These are phyloP conservation scores for Hypoxylon sp. DNA, from an alignment of 2,329 filamentous ascomycete species.

Conservation along the genomic window DNA sequence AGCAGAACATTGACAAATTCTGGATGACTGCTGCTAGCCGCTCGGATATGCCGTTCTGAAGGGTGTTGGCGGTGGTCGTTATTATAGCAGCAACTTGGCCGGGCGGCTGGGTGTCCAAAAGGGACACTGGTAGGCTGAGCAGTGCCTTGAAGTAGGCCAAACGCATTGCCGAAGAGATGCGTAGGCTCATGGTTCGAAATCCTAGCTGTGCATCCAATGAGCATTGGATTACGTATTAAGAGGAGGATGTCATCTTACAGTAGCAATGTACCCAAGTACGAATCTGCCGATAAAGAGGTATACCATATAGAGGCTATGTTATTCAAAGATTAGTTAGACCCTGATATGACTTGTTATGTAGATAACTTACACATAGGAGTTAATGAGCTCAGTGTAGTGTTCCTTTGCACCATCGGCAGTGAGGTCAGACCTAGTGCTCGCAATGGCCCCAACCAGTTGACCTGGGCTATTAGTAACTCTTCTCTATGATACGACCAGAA, in stretches of 20 bases:
- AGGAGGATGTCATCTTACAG: constrained; percentile 54
- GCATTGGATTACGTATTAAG: background rate
- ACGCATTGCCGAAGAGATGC: constrained; percentile 70
- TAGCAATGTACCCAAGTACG: constrained; percentile 70
- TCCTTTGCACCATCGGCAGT: constrained; percentile 40
- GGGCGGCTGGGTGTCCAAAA: constrained; percentile 73
- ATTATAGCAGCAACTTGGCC: constrained; percentile 72
- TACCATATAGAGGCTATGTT: constrained; percentile 72
- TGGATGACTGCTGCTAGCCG: constrained; percentile 71
- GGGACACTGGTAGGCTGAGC: constrained; percentile 73
- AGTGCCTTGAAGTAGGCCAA: constrained; percentile 74
- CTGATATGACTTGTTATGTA: background rate
- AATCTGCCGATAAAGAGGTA: constrained; percentile 78
- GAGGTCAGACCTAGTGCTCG: constrained; percentile 44
- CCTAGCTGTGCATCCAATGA: constrained; percentile 58
- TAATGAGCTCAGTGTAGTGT: constrained; percentile 53
- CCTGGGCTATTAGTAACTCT: constrained; percentile 48
- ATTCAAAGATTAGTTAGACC: background rate
- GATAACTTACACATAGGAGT: constrained; percentile 61
- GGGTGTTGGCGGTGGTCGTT: constrained; percentile 70
- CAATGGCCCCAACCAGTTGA: constrained; percentile 63
- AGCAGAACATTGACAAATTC: constrained; percentile 63
- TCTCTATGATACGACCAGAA: constrained; percentile 14
- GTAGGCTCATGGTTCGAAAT: constrained; percentile 71
- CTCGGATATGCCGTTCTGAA: constrained; percentile 74